Evolutionary conservation across 768 basidiomycete genomes (phyloP).

Genomic region (Termitomyces titanicus): DNA sequence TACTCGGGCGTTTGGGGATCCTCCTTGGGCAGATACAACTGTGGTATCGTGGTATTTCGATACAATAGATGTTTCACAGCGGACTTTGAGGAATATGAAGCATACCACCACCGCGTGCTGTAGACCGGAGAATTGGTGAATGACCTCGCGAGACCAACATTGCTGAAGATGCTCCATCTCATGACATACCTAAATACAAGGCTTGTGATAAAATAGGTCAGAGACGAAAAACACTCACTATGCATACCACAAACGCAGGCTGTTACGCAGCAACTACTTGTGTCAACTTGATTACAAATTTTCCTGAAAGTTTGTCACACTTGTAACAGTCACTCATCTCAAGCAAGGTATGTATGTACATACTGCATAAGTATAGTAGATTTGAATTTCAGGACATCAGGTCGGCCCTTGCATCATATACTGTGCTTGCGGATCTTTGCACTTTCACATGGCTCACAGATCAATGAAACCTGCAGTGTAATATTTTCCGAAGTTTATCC

Average conservation of each 20-base stretch:
- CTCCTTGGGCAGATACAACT: constrained; percentile 1
- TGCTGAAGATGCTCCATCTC: not conserved
- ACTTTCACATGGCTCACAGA: not conserved
- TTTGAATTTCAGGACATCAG: not conserved
- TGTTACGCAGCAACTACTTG: too few species aligned
- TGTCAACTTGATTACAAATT: not conserved
- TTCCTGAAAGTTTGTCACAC: not conserved
- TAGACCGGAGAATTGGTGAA: not conserved
- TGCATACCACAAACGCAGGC: not conserved
- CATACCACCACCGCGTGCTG: not conserved
- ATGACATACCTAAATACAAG: not conserved
- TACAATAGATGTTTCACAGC: constrained; percentile 9
- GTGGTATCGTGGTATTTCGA: constrained; percentile 1
- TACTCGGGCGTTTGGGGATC: not conserved
- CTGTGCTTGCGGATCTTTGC: not conserved
- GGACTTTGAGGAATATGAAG: constrained; percentile 3
- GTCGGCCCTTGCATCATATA: not conserved
- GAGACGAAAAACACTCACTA: not conserved
- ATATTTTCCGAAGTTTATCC: constrained; percentile 1
- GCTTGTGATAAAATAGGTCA: not conserved
- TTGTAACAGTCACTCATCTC: not conserved
- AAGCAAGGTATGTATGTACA: too few species aligned
- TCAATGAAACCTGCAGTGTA: not conserved
- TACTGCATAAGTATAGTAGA: not conserved
- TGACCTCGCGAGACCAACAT: not conserved